Percentiles rank a stretch among this genome's conserved stretches.
Conservation (phyloP, 257 asterid genomes). For the Ajuga chamaepitys region DNA sequence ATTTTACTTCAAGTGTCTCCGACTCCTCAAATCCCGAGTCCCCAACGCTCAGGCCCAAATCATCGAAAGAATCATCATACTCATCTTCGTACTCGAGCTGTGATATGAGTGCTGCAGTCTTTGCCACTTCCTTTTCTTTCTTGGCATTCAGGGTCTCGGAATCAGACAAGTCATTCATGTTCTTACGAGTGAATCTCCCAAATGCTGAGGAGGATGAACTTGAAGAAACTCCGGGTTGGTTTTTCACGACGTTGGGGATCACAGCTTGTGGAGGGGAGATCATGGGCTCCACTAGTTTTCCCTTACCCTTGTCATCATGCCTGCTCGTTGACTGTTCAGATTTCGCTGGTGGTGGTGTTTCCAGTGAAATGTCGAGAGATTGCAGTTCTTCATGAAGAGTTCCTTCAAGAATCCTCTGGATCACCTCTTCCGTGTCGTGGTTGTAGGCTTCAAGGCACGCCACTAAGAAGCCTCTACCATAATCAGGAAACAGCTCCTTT, state of each 20-base stretch:
- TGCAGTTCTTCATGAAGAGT: conserved; percentile 81
- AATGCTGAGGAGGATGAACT: conserved; percentile 42
- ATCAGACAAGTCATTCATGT: conserved; percentile 29
- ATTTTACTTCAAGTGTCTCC: conserved; percentile 28
- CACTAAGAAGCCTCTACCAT: conserved; percentile 77
- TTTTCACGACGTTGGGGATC: conserved; percentile 16
- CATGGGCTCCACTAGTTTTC: conserved; percentile 45
- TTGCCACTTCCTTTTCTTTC: conserved; percentile 40
- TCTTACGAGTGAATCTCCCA: conserved; percentile 82
- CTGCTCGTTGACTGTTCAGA: conserved; percentile 25
- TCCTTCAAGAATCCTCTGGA: conserved; percentile 90
- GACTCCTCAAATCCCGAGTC: conserved; percentile 71
- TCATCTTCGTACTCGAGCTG: conserved; percentile 95
- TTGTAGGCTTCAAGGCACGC: conserved; percentile 93
- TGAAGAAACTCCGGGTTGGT: conserved; percentile 35
- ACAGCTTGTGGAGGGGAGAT: conserved; percentile 15
- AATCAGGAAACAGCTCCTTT: conserved; percentile 83
- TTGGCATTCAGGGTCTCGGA: conserved; percentile 40
- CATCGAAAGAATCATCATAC: conserved; percentile 96
- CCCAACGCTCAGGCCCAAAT: conserved; percentile 73
- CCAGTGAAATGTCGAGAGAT: conserved; percentile 54
- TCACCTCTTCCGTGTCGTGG: conserved; percentile 82
- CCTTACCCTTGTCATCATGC: conserved; percentile 74
- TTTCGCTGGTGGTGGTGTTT: conserved; percentile 43
- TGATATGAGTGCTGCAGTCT: conserved; percentile 62